Evolutionary conservation across 305 asterid genomes (phyloP).

Genomic region (Solanum hybrid): DNA sequence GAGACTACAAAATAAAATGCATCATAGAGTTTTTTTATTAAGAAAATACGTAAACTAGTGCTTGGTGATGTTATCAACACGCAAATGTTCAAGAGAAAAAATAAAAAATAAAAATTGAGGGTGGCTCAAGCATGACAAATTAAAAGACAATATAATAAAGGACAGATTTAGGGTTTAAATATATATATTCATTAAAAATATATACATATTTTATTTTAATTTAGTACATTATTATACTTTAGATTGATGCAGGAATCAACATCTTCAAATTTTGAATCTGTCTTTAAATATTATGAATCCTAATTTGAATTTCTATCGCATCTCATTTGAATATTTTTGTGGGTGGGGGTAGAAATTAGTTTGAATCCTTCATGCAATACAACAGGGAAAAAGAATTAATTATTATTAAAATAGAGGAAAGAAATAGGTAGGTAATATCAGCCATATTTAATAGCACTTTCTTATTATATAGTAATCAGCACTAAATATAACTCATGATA

Average conservation of each 20-base stretch:
- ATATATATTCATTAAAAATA: too few relatives aligned
- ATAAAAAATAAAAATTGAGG: not conserved
- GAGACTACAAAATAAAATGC: not conserved
- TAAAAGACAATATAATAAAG: not conserved
- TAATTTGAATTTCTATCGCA: not conserved
- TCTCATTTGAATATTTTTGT: not conserved
- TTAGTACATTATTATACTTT: too few relatives aligned
- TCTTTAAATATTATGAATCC: not conserved
- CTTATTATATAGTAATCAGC: not conserved
- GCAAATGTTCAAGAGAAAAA: not conserved
- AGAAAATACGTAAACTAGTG: not conserved
- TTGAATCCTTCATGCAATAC: not conserved
- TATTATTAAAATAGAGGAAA: not conserved
- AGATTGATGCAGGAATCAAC: too few relatives aligned
- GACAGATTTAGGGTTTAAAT: too few relatives aligned
- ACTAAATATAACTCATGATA: not conserved
- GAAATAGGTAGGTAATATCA: not conserved
- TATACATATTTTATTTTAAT: too few relatives aligned
- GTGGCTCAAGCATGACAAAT: not conserved
- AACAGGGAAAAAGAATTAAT: not conserved
- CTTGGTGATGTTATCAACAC: constrained; percentile 3
- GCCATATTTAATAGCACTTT: not conserved
- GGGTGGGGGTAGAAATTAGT: not conserved
- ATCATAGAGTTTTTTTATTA: not conserved
- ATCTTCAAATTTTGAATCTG: not conserved